These are phyloP conservation scores for Schizothecium vesticola DNA, from an alignment of 495 filamentous ascomycete species.

Conservation along the genomic window DNA sequence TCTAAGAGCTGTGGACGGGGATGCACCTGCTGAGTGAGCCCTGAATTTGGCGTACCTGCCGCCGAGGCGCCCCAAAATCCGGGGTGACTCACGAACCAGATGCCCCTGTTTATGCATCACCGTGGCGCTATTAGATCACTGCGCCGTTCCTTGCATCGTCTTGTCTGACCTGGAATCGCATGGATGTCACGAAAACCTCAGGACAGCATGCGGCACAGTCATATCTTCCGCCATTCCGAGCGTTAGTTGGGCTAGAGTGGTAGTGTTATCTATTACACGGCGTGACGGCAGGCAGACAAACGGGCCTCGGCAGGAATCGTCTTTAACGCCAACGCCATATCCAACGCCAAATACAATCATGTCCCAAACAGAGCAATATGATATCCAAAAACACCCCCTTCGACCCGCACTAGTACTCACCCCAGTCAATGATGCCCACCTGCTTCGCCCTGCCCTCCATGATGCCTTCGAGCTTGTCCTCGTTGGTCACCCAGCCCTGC, in stretches of 20 bases:
- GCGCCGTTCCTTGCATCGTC: not conserved
- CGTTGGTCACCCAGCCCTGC: constrained; percentile 46
- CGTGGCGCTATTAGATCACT: not conserved
- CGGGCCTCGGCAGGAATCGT: not conserved
- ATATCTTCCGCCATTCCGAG: not conserved
- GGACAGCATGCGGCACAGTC: not conserved
- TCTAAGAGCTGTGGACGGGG: no score
- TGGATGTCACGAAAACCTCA: not conserved
- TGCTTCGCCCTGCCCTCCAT: constrained; percentile 39
- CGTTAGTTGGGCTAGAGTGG: not conserved
- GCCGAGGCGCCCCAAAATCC: not conserved
- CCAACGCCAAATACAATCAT: not conserved
- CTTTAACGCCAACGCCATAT: not conserved
- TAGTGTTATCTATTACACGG: not conserved
- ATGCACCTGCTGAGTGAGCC: constrained; percentile 9
- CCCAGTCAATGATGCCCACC: constrained; percentile 35
- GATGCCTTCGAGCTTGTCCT: constrained; percentile 46
- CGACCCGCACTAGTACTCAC: constrained; percentile 12
- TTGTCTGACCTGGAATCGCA: not conserved
- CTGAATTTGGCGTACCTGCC: not conserved
- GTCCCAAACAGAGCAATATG: no score
- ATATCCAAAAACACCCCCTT: not conserved
- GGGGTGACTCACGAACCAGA: constrained; percentile 16
- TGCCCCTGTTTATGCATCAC: not conserved
- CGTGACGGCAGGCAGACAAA: not conserved